phyloP scores from a whole-genome alignment of 2,329 filamentous ascomycete species.

The Aspergillus sp. region DNA sequence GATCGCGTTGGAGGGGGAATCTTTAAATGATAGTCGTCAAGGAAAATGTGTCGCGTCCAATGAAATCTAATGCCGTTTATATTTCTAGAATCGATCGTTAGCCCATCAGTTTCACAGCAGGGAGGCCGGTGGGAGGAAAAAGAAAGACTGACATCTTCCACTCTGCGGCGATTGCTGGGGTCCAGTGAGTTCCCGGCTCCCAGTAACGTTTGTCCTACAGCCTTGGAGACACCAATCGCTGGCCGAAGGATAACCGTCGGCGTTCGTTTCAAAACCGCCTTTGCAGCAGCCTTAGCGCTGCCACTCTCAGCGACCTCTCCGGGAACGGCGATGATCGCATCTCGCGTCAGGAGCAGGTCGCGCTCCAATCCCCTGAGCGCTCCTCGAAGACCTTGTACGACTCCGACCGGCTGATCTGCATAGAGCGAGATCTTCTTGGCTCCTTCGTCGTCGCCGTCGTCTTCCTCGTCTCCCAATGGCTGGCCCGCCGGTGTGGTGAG shows the following conservation, averaged over 20 bases:
- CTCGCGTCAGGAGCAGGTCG: constrained; percentile 82
- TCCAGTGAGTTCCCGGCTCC: constrained; percentile 93
- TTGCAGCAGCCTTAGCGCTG: constrained; percentile 78
- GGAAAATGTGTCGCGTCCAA: constrained; percentile 1
- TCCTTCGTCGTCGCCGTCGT: constrained; percentile 68
- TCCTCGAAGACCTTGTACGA: constrained; percentile 81
- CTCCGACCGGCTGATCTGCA: constrained; percentile 88
- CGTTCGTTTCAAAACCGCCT: constrained; percentile 76
- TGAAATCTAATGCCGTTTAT: constrained; percentile 44
- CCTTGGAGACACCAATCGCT: constrained; percentile 87
- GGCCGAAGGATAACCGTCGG: constrained; percentile 93
- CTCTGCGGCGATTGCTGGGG: constrained; percentile 75
- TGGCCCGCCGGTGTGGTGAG: constrained; percentile 50
- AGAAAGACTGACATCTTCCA: constrained; percentile 82
- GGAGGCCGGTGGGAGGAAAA: constrained; percentile 42
- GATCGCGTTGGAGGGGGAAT: constrained; percentile 14
- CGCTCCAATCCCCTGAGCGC: constrained; percentile 82
- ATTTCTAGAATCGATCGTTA: constrained; percentile 42
- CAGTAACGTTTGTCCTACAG: constrained; percentile 83
- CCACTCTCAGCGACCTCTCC: constrained; percentile 87
- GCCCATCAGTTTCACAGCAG: constrained; percentile 14
- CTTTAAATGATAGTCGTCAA: constrained; percentile 9
- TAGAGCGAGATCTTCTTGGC: constrained; percentile 85
- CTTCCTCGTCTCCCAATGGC: constrained; percentile 59
- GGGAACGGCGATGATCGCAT: constrained; percentile 93